phyloP scores from a whole-genome alignment of 805 yeast species.

The Saccharomycopsis selenospora region DNA sequence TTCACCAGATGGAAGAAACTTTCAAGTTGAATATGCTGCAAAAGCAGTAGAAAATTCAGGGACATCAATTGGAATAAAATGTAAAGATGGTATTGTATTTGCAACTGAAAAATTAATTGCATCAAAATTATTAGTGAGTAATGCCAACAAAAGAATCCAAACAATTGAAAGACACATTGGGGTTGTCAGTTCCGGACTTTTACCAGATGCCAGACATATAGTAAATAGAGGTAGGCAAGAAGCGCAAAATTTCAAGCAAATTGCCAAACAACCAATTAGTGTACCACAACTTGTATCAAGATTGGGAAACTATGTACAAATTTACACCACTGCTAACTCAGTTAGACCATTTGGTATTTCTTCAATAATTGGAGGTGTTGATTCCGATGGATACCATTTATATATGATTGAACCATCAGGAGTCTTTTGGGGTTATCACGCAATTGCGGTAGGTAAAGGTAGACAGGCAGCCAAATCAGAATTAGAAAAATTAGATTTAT shows the following conservation, averaged over 20 bases:
- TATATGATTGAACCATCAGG: slow-evolving; percentile 99
- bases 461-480: slow-evolving; percentile 97
- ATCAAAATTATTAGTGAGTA: slow-evolving; percentile 83
- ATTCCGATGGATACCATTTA: slow-evolving; percentile 82
- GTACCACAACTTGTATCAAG: slow-evolving; percentile 80
- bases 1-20: slow-evolving; percentile 80
- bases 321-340: slow-evolving; percentile 90
- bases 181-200: slow-evolving; percentile 87
- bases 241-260: slow-evolving; percentile 67
- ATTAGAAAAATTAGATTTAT: slow-evolving; percentile 78
- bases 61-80: slow-evolving; percentile 87
- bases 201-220: slow-evolving; percentile 94
- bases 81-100: slow-evolving; percentile 88
- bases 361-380: slow-evolving; percentile 90
- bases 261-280: slow-evolving; percentile 70
- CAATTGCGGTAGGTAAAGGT: slow-evolving; percentile 98
- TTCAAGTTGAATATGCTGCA: slow-evolving; percentile 96
- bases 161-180: slow-evolving; percentile 92
- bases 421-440: slow-evolving; percentile 92
- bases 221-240: slow-evolving; percentile 92
- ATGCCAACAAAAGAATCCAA: slow-evolving; percentile 84
- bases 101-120: slow-evolving; percentile 92
- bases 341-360: slow-evolving; percentile 97
- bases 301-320: slow-evolving; percentile 87
- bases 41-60: slow-evolving; percentile 98